These are phyloP conservation scores for Terana coerulea DNA, from an alignment of 768 basidiomycete species.

Conservation along the genomic window DNA sequence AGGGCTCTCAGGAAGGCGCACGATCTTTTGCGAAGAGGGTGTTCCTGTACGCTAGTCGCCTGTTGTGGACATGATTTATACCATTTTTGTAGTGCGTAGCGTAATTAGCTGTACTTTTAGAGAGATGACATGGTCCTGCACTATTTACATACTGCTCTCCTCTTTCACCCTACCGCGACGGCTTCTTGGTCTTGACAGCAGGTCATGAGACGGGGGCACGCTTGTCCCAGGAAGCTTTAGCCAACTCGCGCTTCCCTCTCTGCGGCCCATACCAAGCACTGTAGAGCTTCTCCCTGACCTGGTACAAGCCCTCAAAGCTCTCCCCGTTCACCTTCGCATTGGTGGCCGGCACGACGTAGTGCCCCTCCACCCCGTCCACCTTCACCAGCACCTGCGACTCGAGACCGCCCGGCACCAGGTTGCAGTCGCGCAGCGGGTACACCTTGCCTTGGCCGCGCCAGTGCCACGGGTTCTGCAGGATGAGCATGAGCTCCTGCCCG, in stretches of 20 bases:
- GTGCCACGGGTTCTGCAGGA: conserved; percentile 20
- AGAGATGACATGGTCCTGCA: not conserved
- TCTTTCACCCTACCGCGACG: not conserved
- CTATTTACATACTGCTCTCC: not conserved
- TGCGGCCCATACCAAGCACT: conserved; percentile 21
- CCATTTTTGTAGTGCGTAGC: conserved; percentile 3
- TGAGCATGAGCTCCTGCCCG: conserved; percentile 15
- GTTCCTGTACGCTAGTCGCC: no score
- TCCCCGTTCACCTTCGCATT: conserved; percentile 19
- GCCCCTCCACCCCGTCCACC: conserved; percentile 13
- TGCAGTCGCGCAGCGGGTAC: conserved; percentile 13
- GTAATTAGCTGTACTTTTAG: conserved; percentile 6
- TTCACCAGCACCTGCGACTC: conserved; percentile 17
- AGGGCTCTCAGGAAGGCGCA: no score
- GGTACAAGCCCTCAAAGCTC: conserved; percentile 12
- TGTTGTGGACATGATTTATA: no score
- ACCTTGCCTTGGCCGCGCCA: conserved; percentile 16
- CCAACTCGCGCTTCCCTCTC: conserved; percentile 14
- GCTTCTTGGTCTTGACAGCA: no score
- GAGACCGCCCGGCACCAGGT: conserved; percentile 12
- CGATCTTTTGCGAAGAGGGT: no score
- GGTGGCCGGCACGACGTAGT: conserved; percentile 15
- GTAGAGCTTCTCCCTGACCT: conserved; percentile 17
- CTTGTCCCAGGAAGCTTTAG: conserved; percentile 3
- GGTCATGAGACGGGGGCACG: not conserved